Base-by-base conservation (phyloP, 169 alveolate species). In the Hammondia hammondi region DNA sequence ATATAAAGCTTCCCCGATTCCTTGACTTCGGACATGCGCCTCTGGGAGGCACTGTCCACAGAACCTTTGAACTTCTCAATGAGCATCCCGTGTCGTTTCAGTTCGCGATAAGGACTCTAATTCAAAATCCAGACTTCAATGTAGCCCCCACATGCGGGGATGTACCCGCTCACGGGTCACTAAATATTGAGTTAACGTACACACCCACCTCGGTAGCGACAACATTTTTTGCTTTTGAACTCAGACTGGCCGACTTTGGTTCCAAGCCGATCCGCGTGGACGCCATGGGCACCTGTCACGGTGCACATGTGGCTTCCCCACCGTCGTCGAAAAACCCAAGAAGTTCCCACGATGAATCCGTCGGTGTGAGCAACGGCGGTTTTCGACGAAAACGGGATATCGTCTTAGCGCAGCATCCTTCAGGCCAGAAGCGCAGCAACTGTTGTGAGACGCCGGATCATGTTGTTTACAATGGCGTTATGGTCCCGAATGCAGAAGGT, bases 211-310 rank as follows among this genome's bases (percentile, higher is more conserved):
- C 70, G 10, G 71, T 39, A n/a, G 70, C 90, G 32, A 82, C 90
- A 2, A 29, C 71, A 4, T 82, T 82, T 43, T 82, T 82, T 19
- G 29, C 90, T 21, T 43, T 82, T 10, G 90, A 82, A n/a, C 52
- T 82, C 37, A 39, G 29, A 12, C 2, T 82, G 32, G 90, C 90
- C 43, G 90, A 82, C 70, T 82, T 6, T 43, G 90, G 70, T 10
- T 82, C 90, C 52, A 35, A 43, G 70, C 90, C 90, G 35, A 29
- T 39, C 70, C 90, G 57, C 70, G 90, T 82, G 21, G 90, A 82
- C 37, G 90, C 90, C n/a, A n/a, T 82, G 70, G 90, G 90, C 21
- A 45, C 90, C 61, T 82, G 90, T n/a, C 4, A 29, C 4, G 70
- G 14, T 6, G 48, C 46, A n/a, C 61, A 1, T 14, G 61, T 67